Base-by-base conservation (phyloP, 768 basidiomycete species). In the Ephemerocybe angulata region DNA sequence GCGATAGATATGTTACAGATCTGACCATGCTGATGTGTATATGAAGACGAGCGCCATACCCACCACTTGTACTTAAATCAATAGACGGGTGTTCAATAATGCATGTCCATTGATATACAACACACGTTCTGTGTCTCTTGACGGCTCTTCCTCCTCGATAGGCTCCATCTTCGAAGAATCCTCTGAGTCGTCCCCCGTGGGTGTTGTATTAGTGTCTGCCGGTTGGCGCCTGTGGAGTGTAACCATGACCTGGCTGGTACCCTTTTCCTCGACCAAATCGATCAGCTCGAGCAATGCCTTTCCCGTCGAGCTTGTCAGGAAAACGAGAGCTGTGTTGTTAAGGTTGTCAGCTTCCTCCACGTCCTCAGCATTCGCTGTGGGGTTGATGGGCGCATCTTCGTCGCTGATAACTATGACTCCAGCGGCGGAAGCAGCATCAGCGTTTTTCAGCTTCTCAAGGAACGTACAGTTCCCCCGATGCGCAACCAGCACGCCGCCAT, bases 391-490 rank as follows among this genome's bases (percentile, higher is more conserved):
- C 6, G 58, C 42, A 21, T 90, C 84, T 27, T 84, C 78, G 54
- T 85, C 75, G 64, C 82, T 86, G 63, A 89, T 71, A 40, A 96
- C 84, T 13, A 98, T 70, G 8, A 94, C 82, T 1, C 92, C 95
- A 0, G 79, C 79, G 4, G 93, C 92, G 1, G 83, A 87, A 1
- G 86, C 88, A 8, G 76, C 70, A 17, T 79, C 78, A 4, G 93
- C 94, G 42, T 77, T 58, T 12, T 83, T 48, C 15, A 95, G 76
- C 71, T 99, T 99, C 60, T 90, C 81, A 13, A 92, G 69, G 71
- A 98, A 98, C 8, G 93, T 87, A 68, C 96, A 98, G 4, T 77
- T 81, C 4, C 96, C 96, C 27, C 96, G 81, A 41, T 76, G 76
- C 15, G 88, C 75, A 15, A 97, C 65, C 22, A 93, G 65, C 4